Percentiles rank a stretch among this genome's conserved stretches.
phyloP scores from a whole-genome alignment of 225 moss, liverwort and hornwort genomes.

The Pseudoscleropodium purum region DNA sequence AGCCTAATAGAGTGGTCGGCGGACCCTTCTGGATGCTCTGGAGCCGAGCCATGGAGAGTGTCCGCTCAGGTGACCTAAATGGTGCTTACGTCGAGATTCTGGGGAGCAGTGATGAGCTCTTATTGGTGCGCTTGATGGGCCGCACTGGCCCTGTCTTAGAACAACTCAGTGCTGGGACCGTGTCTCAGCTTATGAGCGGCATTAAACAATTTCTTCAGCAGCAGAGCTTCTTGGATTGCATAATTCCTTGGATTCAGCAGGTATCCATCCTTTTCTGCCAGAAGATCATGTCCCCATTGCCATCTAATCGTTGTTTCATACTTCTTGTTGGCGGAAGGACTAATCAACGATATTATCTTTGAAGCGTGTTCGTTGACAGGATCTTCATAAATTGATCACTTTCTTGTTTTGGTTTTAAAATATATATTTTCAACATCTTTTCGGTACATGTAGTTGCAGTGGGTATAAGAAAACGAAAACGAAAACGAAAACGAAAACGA shows the following conservation, averaged over 20 bases:
- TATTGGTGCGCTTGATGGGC: conserved; percentile 88
- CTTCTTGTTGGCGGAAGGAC: neutral
- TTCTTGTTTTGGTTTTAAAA: neutral
- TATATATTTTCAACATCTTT: neutral
- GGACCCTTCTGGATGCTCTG: conserved; percentile 99
- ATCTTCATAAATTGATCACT: neutral
- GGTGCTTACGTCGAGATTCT: conserved; percentile 83
- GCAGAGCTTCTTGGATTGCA: conserved; percentile 92
- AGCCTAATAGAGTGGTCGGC: conserved; percentile 39
- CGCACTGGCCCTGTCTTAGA: conserved; percentile 91
- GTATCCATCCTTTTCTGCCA: conserved; percentile 12
- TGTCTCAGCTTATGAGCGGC: conserved; percentile 68
- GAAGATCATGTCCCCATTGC: neutral
- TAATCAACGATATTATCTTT: neutral
- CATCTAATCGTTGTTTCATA: neutral
- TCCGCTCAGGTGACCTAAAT: conserved; percentile 71
- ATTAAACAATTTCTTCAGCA: conserved; percentile 82
- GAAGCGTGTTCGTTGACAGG: neutral
- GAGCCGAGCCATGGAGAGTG: conserved; percentile 94
- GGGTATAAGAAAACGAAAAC: neutral
- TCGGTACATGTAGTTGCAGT: neutral
- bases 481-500: neutral
- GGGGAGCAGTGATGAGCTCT: conserved; percentile 78
- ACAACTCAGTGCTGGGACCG: conserved; percentile 65
- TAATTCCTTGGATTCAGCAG: conserved; percentile 95